These are phyloP conservation scores for Rubroboletus satanas DNA, from an alignment of 768 basidiomycete species.

Conservation along the genomic window DNA sequence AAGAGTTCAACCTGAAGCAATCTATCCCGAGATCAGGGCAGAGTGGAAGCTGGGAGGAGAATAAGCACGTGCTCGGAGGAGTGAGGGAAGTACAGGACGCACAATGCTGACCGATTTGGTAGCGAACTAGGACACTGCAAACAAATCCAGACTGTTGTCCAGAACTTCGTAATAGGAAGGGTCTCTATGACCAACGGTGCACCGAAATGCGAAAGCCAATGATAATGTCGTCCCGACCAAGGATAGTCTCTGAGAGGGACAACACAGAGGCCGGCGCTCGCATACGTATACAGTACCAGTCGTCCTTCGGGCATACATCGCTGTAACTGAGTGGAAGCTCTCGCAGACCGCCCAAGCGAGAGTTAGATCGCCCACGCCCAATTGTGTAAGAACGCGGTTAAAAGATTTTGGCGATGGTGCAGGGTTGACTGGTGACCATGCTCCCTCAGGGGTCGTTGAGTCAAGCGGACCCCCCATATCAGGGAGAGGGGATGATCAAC, in stretches of 20 bases:
- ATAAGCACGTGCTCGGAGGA: constrained; percentile 9
- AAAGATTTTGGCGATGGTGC: not conserved
- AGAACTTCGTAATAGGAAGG: not conserved
- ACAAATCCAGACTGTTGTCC: constrained; percentile 18
- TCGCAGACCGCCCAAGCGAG: no score
- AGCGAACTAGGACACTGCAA: constrained; percentile 47
- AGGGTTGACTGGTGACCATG: not conserved
- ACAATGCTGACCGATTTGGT: constrained; percentile 40
- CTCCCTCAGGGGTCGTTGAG: no score
- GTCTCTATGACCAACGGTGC: no score
- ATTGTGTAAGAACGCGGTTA: not conserved
- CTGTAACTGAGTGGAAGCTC: no score
- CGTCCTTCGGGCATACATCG: no score
- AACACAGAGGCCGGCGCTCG: no score
- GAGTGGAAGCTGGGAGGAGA: constrained; percentile 17
- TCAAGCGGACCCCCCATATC: not conserved
- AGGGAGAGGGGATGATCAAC: not conserved
- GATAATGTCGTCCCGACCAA: no score
- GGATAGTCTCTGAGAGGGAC: no score
- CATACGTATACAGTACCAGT: no score
- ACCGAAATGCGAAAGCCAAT: no score
- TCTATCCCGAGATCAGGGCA: constrained; percentile 13
- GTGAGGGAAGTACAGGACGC: not conserved
- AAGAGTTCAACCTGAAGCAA: not conserved
- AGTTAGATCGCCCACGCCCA: not conserved